Percentiles rank a stretch among this genome's conserved stretches.
Conservation (phyloP, 805 yeast species). For the Candida khao-thaluensis region DNA sequence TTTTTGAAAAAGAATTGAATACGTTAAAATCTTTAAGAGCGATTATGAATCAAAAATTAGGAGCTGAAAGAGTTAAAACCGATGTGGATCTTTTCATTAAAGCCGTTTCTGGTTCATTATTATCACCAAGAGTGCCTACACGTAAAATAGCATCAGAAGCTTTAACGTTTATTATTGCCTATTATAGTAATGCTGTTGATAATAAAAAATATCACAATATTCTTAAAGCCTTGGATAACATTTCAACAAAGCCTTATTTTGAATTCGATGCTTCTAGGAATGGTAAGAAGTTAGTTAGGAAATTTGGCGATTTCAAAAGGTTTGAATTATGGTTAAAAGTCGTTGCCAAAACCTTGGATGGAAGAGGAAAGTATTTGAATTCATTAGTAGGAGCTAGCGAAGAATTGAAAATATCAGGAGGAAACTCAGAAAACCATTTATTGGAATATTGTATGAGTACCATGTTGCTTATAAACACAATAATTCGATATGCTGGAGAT, state of each 20-base stretch:
- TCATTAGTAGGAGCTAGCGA: slow-evolving; percentile 91
- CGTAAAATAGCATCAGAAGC: slow-evolving; percentile 80
- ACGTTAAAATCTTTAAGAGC: slow-evolving; percentile 78
- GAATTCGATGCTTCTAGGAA: slow-evolving; percentile 28
- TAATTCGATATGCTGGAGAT: slow-evolving; percentile 49
- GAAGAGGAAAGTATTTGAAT: slow-evolving; percentile 81
- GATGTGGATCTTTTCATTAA: slow-evolving; percentile 46
- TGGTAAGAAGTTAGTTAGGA: slow-evolving; percentile 29
- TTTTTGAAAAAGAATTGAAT: slow-evolving; percentile 69
- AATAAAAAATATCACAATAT: slow-evolving; percentile 55
- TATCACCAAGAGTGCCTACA: slow-evolving; percentile 74
- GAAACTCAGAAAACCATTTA: slow-evolving; percentile 57
- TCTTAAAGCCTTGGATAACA: slow-evolving; percentile 48
- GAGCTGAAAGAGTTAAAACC: slow-evolving; percentile 56
- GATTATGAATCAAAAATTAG: slow-evolving; percentile 61
- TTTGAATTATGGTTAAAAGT: slow-evolving; percentile 71
- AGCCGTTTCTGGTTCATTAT: slow-evolving; percentile 67
- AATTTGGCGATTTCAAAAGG: slow-evolving; percentile 41
- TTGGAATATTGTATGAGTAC: slow-evolving; percentile 72
- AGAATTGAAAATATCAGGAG: slow-evolving; percentile 61
- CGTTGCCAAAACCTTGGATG: slow-evolving; percentile 69
- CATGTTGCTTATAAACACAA: slow-evolving; percentile 65
- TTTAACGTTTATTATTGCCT: slow-evolving; percentile 48
- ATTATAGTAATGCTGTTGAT: slow-evolving; percentile 28
- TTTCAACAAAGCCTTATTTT: slow-evolving; percentile 38